Evolutionary conservation across 176 grass and related monocot genomes (phyloP).

Genomic region (Oropetium thomaeum): DNA sequence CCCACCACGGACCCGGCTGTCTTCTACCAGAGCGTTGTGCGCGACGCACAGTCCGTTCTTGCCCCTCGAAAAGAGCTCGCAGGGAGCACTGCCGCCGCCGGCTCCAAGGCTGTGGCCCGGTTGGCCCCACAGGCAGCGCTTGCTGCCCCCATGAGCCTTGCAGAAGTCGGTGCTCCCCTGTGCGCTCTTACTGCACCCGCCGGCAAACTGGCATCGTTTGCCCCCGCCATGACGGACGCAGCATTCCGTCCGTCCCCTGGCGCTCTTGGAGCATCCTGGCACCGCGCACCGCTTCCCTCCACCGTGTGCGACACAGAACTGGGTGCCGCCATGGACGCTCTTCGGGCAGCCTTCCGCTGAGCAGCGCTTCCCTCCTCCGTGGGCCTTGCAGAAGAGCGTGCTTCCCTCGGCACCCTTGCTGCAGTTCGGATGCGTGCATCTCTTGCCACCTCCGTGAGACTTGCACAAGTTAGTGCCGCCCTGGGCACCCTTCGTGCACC

Average conservation of each 20-base stretch:
- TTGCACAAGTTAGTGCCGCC: slow-evolving; percentile 58
- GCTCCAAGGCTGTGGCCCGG: slow-evolving; percentile 28
- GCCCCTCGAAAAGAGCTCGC: slow-evolving; percentile 47
- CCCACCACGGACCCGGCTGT: slow-evolving; percentile 39
- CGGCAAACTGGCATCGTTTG: slow-evolving; percentile 48
- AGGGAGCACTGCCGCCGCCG: slow-evolving; percentile 19
- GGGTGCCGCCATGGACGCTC: slow-evolving; percentile 54
- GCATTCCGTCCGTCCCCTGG: slow-evolving; percentile 51
- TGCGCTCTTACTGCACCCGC: slow-evolving; percentile 47
- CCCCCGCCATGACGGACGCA: slow-evolving; percentile 63
- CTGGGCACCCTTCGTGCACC: slow-evolving; percentile 53
- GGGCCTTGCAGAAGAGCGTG: slow-evolving; percentile 49
- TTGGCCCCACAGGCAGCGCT: slow-evolving; percentile 53
- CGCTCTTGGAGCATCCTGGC: slow-evolving; percentile 50
- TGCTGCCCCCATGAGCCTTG: slow-evolving; percentile 60
- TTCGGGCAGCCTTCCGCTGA: slow-evolving; percentile 47
- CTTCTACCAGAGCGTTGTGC: slow-evolving; percentile 53
- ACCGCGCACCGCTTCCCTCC: slow-evolving; percentile 49
- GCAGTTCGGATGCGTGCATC: slow-evolving; percentile 44
- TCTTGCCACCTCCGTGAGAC: slow-evolving; percentile 61
- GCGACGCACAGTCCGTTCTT: slow-evolving; percentile 50
- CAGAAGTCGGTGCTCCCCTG: slow-evolving; percentile 61
- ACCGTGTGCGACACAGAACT: slow-evolving; percentile 60
- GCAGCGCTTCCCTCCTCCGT: slow-evolving; percentile 59
- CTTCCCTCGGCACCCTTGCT: slow-evolving; percentile 56